Evolutionary conservation across 2,329 filamentous ascomycete species (phyloP).

Genomic region (Diaporthe sp.): DNA sequence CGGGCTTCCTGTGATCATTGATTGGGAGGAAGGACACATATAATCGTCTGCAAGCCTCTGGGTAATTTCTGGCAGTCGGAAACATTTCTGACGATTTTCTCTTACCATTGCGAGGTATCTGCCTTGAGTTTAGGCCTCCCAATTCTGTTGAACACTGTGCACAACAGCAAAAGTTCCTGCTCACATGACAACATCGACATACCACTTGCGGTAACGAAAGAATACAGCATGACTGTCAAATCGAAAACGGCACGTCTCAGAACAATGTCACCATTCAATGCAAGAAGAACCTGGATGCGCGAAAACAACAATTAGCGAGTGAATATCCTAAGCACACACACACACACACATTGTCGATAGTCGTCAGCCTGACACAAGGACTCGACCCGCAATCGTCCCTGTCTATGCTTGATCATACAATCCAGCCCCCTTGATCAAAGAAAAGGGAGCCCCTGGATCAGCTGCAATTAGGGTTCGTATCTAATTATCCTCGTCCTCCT

Average conservation of each 20-base stretch:
- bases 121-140: not conserved
- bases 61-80: not conserved
- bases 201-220: not conserved
- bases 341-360: not conserved
- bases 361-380: not conserved
- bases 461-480: constrained; percentile 17
- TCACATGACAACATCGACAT: not conserved
- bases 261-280: not conserved
- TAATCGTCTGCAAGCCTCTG: not conserved
- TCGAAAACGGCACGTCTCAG: not conserved
- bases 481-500: constrained; percentile 18
- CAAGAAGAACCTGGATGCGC: not conserved
- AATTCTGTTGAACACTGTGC: not conserved
- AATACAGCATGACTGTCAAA: not conserved
- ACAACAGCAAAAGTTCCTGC: not conserved
- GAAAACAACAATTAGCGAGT: not conserved
- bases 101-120: not conserved
- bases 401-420: not conserved
- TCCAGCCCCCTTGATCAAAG: not conserved
- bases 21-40: not conserved
- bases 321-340: constrained; percentile 1
- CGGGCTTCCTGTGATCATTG: not conserved
- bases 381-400: constrained; percentile 14
- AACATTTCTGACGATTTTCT: not conserved
- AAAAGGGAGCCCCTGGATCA: not conserved